Percentiles rank a stretch among this genome's conserved stretches.
phyloP scores from a whole-genome alignment of 1,284 basidiomycete species.

The Paramarasmius palmivorus region DNA sequence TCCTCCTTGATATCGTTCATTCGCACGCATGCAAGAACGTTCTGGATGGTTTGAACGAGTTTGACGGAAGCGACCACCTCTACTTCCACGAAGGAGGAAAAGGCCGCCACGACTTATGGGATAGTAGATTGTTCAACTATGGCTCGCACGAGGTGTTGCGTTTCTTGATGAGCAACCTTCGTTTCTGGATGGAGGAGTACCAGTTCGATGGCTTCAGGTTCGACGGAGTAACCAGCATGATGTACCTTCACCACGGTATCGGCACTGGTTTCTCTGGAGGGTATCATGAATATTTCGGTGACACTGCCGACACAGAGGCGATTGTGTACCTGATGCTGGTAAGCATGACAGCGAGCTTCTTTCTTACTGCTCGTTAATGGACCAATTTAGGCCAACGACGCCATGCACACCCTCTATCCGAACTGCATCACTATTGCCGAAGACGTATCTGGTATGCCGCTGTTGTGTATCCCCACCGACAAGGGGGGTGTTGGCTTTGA shows the following conservation, averaged over 20 bases:
- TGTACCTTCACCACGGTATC: conserved; percentile 97
- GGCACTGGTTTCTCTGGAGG: conserved; percentile 96
- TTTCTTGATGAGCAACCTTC: conserved; percentile 92
- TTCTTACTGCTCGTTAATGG: neutral
- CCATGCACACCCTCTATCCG: conserved; percentile 84
- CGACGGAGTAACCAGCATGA: conserved; percentile 98
- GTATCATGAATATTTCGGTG: conserved; percentile 97
- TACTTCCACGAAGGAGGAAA: conserved; percentile 95
- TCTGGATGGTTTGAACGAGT: conserved; percentile 92
- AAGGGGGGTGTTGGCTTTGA: conserved; percentile 96
- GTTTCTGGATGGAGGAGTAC: conserved; percentile 96
- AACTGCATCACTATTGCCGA: conserved; percentile 90
- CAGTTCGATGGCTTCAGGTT: conserved; percentile 98
- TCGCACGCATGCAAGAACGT: conserved; percentile 99
- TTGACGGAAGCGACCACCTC: conserved; percentile 94
- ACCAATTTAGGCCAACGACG: conserved; percentile 79
- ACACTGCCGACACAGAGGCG: conserved; percentile 82
- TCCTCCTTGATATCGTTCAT: conserved; percentile 95
- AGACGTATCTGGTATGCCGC: conserved; percentile 98
- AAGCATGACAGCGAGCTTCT: conserved; percentile 30
- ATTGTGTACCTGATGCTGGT: conserved; percentile 97
- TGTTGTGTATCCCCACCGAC: conserved; percentile 79
- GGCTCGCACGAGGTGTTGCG: conserved; percentile 91
- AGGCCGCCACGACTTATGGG: conserved; percentile 96
- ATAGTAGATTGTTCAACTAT: conserved; percentile 96